Evolutionary conservation across 1,284 basidiomycete species (phyloP).

Genomic region (Fistulinella cinereoalba): DNA sequence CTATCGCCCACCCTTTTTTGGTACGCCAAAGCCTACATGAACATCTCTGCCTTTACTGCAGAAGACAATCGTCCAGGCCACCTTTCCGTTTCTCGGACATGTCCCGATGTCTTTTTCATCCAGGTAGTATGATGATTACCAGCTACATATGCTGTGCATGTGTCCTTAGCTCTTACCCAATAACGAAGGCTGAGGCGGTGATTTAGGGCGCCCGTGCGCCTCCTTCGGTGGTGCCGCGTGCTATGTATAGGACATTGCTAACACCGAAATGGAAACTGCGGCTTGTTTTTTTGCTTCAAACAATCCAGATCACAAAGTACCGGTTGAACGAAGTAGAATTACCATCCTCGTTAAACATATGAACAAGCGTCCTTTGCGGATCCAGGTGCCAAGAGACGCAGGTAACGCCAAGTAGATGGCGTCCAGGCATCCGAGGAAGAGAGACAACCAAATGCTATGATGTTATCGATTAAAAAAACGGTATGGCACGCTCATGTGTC

Average conservation of each 20-base stretch:
- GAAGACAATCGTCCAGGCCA: not conserved
- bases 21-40: not conserved
- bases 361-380: constrained; percentile 12
- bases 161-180: constrained; percentile 11
- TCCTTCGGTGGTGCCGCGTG: too few relatives aligned
- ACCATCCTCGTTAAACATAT: too few relatives aligned
- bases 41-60: constrained; percentile 7
- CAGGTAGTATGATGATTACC: too few relatives aligned
- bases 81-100: not conserved
- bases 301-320: too few relatives aligned
- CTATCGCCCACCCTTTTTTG: too few relatives aligned
- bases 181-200: too few relatives aligned
- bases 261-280: too few relatives aligned
- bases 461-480: constrained; percentile 17
- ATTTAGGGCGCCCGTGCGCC: too few relatives aligned
- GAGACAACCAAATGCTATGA: constrained; percentile 1
- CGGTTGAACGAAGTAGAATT: too few relatives aligned
- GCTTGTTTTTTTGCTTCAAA: too few relatives aligned
- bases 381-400: constrained; percentile 23
- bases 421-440: constrained; percentile 1
- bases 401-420: constrained; percentile 1
- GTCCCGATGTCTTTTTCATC: not conserved
- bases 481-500: not conserved
- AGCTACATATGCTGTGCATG: constrained; percentile 6
- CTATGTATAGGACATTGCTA: too few relatives aligned